These are phyloP conservation scores for Vitis rotundifolia DNA, from an alignment of 164 flowering plant species.

Conservation along the genomic window DNA sequence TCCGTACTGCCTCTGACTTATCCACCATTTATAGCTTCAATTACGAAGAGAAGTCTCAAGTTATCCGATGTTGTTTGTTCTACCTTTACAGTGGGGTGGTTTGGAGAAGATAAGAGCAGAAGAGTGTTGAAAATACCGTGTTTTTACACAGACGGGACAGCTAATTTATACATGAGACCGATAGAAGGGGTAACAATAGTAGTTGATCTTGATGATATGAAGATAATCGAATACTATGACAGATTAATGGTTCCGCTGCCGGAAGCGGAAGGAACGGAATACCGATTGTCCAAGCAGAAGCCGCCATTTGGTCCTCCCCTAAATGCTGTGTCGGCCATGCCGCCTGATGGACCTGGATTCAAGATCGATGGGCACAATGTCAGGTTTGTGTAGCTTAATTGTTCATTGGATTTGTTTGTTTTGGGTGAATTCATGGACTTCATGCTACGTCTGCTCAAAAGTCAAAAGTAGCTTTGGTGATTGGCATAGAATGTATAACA, in stretches of 20 bases:
- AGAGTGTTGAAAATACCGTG: constrained; percentile 37
- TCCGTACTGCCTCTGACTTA: constrained; percentile 23
- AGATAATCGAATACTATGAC: constrained; percentile 37
- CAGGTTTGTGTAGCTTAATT: constrained; percentile 26
- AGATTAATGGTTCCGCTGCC: constrained; percentile 39
- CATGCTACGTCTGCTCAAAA: too few relatives aligned
- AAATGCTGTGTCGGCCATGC: constrained; percentile 16
- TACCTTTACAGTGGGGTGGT: constrained; percentile 49
- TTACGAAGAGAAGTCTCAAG: constrained; percentile 44
- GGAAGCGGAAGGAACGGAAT: constrained; percentile 51
- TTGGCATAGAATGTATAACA: too few relatives aligned
- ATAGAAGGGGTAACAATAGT: constrained; percentile 47
- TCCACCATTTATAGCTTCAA: constrained; percentile 34
- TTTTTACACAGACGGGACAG: constrained; percentile 35
- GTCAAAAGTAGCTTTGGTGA: too few relatives aligned
- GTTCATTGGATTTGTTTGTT: not conserved
- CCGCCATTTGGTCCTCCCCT: constrained; percentile 34
- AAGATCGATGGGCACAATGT: constrained; percentile 40
- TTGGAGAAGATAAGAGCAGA: constrained; percentile 34
- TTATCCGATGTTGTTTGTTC: constrained; percentile 40
- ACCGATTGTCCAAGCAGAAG: constrained; percentile 24
- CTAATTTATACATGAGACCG: constrained; percentile 48
- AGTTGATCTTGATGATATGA: constrained; percentile 54
- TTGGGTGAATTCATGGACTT: too few relatives aligned
- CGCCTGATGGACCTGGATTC: constrained; percentile 42